Percentiles rank a stretch among this genome's conserved stretches.
These are phyloP conservation scores for Wakefieldia striispora DNA, from an alignment of 768 basidiomycete species.

Conservation along the genomic window DNA sequence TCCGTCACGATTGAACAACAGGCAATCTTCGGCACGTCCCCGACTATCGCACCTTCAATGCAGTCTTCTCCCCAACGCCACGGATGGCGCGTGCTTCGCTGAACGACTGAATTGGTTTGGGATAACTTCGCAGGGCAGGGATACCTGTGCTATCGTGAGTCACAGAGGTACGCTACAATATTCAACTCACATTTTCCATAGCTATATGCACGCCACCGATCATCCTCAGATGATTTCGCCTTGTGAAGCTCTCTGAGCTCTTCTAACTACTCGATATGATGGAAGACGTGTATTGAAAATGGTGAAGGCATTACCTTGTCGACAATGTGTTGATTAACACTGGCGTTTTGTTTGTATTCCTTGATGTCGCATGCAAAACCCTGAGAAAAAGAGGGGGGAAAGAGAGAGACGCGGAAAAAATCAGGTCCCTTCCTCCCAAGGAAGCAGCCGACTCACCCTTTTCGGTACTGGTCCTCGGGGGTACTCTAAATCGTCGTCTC, in stretches of 20 bases:
- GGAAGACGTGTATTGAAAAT: neutral
- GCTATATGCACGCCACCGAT: slow-evolving; percentile 64
- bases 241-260: slow-evolving; percentile 67
- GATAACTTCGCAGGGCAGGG: slow-evolving; percentile 52
- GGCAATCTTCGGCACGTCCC: neutral
- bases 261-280: slow-evolving; percentile 45
- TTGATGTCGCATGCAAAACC: slow-evolving; percentile 67
- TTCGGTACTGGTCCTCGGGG: slow-evolving; percentile 22
- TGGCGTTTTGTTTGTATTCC: slow-evolving; percentile 32
- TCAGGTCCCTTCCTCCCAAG: neutral
- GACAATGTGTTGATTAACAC: slow-evolving; percentile 70
- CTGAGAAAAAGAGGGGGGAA: slow-evolving; percentile 29
- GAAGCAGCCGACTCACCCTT: slow-evolving; percentile 25
- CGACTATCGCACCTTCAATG: slow-evolving; percentile 53
- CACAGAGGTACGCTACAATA: neutral
- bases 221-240: slow-evolving; percentile 55
- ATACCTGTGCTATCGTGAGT: slow-evolving; percentile 45
- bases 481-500: slow-evolving; percentile 20
- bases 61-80: slow-evolving; percentile 75
- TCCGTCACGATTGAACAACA: neutral
- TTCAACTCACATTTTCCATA: slow-evolving; percentile 60
- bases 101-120: slow-evolving; percentile 54
- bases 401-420: neutral
- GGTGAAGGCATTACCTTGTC: slow-evolving; percentile 52
- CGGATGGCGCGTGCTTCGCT: slow-evolving; percentile 58